Base-by-base conservation (phyloP, 257 asterid species). In the Lavandula angustifolia region DNA sequence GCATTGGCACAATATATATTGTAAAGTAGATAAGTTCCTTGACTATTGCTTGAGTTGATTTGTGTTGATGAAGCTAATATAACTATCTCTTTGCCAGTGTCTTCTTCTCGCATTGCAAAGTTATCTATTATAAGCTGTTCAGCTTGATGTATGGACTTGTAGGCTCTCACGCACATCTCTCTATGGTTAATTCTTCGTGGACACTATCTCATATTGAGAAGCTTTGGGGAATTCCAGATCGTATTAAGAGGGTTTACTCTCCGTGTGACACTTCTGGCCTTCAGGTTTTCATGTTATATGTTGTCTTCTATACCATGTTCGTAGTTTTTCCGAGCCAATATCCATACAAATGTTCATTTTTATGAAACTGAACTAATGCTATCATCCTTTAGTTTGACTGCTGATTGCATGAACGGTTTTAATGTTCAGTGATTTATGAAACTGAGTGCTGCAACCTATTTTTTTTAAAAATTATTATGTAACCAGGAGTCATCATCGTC, bases 121-220 rank as follows among this genome's bases (percentile, higher is more conserved):
- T 79, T 33, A 38, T 89, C 38, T 92, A 92, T 79, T 89, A 89
- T 55, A 86, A 73, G 75, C 62, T 85, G 54, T 94, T 92, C 79
- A 79, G 96, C 83, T 84, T 85, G 94, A 71, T 87, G 85, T 92
- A 92, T 76, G 96, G 96, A 67, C 48, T 84, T 34, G 95, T 82
- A 17, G 97, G 99, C 74, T 87, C 97, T 37, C 74, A 73, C 76
- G 79, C 95, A 65, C 90, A 87, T 68, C 92, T 90, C 53, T 95
- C 83, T 6, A 90, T 94, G 95, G 97, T 94, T 33, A 94, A 94
- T 71, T 94, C 97, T 60, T 87, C 99, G 32, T 90, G 99, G 99
- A 94, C 96, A 17, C 77, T 75, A 51, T 84, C 95, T 73, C 96
- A 94, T 76, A 87, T 94, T 73, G 84, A 80, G 80, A 83, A 79